Conservation (phyloP, 2,329 filamentous ascomycete species). For the Bimuria novae-zelandiae region DNA sequence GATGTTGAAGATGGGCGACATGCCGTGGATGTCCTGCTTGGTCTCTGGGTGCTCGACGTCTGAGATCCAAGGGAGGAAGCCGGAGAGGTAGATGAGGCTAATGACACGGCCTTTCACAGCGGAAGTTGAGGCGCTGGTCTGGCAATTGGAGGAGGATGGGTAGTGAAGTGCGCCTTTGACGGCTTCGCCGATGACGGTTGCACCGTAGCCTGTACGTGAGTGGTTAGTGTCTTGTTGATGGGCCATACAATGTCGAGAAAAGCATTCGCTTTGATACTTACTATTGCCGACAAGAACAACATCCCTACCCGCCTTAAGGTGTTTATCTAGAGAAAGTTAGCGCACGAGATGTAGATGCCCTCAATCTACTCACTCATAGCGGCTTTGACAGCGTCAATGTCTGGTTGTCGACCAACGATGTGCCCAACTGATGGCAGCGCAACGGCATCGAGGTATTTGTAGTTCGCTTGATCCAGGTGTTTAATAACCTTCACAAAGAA, state of each 20-base stretch:
- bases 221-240: not conserved
- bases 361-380: constrained; percentile 7
- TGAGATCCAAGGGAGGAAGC: constrained; percentile 28
- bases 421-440: constrained; percentile 29
- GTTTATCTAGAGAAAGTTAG: not conserved
- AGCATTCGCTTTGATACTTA: not conserved
- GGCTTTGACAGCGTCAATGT: constrained; percentile 21
- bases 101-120: constrained; percentile 22
- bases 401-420: constrained; percentile 18
- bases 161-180: constrained; percentile 19
- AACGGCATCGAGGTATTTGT: constrained; percentile 18
- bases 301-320: constrained; percentile 21
- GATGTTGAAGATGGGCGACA: constrained; percentile 21
- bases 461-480: constrained; percentile 18
- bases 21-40: constrained; percentile 18
- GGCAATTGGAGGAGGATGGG: not conserved
- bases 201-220: constrained; percentile 27
- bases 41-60: constrained; percentile 19
- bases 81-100: constrained; percentile 26
- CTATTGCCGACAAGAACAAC: constrained; percentile 35
- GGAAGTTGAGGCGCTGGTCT: not conserved
- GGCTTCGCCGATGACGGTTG: constrained; percentile 32
- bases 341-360: no score
- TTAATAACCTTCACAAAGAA: constrained; percentile 24
- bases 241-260: not conserved